Evolutionary conservation across 768 basidiomycete species (phyloP), one percentile per base, ranked within the genome.

Genomic region (Phaffia tasmanica): DNA sequence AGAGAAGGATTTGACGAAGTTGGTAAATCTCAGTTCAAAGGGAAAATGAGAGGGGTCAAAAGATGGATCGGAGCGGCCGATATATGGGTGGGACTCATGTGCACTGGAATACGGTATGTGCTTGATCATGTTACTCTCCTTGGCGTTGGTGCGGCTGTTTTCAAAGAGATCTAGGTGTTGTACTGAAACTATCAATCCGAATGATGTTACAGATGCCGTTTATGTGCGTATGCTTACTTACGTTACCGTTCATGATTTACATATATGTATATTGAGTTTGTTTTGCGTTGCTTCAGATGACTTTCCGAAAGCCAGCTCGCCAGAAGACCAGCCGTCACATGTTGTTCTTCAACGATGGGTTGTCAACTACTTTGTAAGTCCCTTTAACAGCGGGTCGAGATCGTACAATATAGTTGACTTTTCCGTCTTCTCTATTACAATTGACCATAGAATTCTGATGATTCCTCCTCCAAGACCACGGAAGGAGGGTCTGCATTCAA

Each of bases 21-120:
- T 18, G 66, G 66, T 4, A 35, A 25, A 7, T 25, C 49, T 21
- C 66, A 67, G 60, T 48, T 67, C 19, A 55, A 55, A 19, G 60
- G 54, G 21, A 55, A 27, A 32, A 18, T 67, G 9, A 61, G 35
- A n/a, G 66, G 66, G 16, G 27, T 23, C 32, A 63, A 21, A 42
- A 67, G 57, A 50, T 67, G 66, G 66, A 67, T 67, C 18, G 66
- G 66, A 9, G 51, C 66, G 55, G 59, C 53, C 25, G 66, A 67
- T 32, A 42, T 67, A 19, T 67, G 66, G 66, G 66, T 63, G 11
- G 66, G 55, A 21, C 35, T 62, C 18, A 67, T 48, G 59, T 57
- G 14, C 18, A 29, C 25, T 42, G 66, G 66, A 4, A 63, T 67
- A 23, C 54, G 51, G 55, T 67, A 48, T 48, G 63, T 64, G 8